Evolutionary conservation across 1,284 basidiomycete species (phyloP).

Genomic region (Moesziomyces parantarcticus): DNA sequence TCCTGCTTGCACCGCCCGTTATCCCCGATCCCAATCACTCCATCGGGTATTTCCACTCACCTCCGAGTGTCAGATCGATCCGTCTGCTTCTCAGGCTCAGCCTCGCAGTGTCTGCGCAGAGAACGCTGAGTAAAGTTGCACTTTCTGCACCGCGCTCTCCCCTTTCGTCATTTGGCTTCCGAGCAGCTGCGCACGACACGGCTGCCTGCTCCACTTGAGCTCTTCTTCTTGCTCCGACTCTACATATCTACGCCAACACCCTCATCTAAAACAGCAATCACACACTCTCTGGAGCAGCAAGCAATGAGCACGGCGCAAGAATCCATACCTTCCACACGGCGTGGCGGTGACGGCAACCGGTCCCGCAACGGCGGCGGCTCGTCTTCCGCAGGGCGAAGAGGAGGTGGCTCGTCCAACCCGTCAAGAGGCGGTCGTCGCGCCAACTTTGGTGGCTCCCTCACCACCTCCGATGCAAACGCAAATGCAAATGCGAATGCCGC

Average conservation of each 20-base stretch:
- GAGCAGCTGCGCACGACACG: too few relatives aligned
- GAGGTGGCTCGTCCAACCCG: conserved; percentile 9
- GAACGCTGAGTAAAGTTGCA: too few relatives aligned
- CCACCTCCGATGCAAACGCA: neutral
- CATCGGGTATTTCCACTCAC: too few relatives aligned
- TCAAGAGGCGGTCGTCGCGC: conserved; percentile 37
- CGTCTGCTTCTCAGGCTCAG: neutral
- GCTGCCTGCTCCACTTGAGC: too few relatives aligned
- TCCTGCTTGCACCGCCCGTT: too few relatives aligned
- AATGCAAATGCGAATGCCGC: neutral
- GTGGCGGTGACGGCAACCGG: conserved; percentile 5
- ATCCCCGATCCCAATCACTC: too few relatives aligned
- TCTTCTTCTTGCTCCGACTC: neutral
- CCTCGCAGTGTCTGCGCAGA: neutral
- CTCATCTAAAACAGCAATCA: neutral
- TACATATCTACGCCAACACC: neutral
- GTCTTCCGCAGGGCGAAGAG: conserved; percentile 7
- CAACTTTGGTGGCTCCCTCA: conserved; percentile 55
- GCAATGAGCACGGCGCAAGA: conserved; percentile 23
- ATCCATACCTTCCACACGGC: conserved; percentile 12
- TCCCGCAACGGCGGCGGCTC: conserved; percentile 14
- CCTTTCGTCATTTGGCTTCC: conserved; percentile 1
- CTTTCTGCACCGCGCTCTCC: too few relatives aligned
- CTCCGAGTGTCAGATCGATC: too few relatives aligned
- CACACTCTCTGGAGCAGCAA: neutral